A percentile compares a stretch with the other conserved stretches of the same genome.
Conservation (phyloP, 2,329 filamentous ascomycete genomes). For the Thyridium curvatum region DNA sequence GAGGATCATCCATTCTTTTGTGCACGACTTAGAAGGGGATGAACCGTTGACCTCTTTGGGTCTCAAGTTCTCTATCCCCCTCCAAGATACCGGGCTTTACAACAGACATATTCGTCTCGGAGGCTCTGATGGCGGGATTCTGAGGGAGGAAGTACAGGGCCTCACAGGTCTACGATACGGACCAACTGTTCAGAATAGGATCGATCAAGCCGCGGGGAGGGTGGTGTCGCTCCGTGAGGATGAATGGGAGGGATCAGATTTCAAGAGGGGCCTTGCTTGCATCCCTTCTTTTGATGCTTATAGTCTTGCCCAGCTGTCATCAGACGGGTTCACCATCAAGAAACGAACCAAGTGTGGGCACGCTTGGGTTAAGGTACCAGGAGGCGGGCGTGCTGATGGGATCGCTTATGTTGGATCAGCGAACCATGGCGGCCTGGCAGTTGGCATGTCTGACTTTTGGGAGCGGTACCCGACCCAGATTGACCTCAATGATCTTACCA, state of each 20-base stretch:
- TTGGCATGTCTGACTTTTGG: constrained; percentile 57
- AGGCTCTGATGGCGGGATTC: constrained; percentile 45
- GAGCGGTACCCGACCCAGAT: constrained; percentile 54
- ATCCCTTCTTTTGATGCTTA: constrained; percentile 55
- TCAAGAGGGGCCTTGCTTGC: too few species aligned
- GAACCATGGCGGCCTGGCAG: constrained; percentile 47
- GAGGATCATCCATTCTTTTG: constrained; percentile 47
- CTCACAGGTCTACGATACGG: constrained; percentile 52
- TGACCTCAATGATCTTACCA: constrained; percentile 45
- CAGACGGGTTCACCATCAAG: constrained; percentile 54
- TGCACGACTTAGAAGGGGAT: constrained; percentile 46
- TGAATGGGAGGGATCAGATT: too few species aligned
- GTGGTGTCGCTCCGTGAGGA: too few species aligned
- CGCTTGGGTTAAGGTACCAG: constrained; percentile 52
- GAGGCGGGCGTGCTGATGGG: constrained; percentile 47
- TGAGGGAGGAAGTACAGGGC: constrained; percentile 53
- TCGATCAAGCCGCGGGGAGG: too few species aligned
- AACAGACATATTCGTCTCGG: constrained; percentile 53
- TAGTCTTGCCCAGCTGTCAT: constrained; percentile 47
- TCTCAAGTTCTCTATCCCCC: constrained; percentile 47
- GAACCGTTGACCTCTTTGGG: too few species aligned
- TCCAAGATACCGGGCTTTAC: constrained; percentile 44
- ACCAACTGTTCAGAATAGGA: too few species aligned
- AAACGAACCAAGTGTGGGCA: constrained; percentile 53
- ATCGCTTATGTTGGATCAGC: constrained; percentile 54